Evolutionary conservation across 1,284 basidiomycete genomes (phyloP).

Genomic region (Kalmanozyma brasiliensis): DNA sequence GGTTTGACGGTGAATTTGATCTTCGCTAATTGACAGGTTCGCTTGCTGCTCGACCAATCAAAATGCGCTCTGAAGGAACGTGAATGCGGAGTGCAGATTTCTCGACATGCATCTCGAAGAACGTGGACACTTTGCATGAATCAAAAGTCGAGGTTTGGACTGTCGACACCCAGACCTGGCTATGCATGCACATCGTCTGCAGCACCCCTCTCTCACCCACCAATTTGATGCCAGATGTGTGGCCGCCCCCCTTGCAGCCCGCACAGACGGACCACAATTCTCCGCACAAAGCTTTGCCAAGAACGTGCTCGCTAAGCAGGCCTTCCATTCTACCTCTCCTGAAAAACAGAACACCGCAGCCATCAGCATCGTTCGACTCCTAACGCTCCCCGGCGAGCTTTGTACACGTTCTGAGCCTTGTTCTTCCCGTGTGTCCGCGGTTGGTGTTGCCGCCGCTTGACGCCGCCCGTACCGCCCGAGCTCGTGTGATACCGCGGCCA

Average conservation of each 20-base stretch:
- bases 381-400: slow-evolving; percentile 3
- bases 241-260: no score
- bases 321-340: not conserved
- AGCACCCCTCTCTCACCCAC: slow-evolving; percentile 1
- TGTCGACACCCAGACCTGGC: slow-evolving; percentile 12
- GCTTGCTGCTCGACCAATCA: slow-evolving; percentile 30
- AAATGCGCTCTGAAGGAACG: slow-evolving; percentile 15
- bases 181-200: not conserved
- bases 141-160: slow-evolving; percentile 4
- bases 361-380: not conserved
- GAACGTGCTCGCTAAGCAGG: not conserved
- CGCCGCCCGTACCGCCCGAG: slow-evolving; percentile 18
- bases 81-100: slow-evolving; percentile 35
- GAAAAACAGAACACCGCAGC: not conserved
- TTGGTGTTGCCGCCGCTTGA: slow-evolving; percentile 12
- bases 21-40: no score
- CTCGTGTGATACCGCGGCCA: slow-evolving; percentile 17
- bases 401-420: slow-evolving; percentile 21
- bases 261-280: not conserved
- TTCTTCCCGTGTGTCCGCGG: slow-evolving; percentile 4
- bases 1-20: no score
- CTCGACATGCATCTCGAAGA: slow-evolving; percentile 14
- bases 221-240: no score
- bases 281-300: slow-evolving; percentile 7
- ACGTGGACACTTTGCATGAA: slow-evolving; percentile 39